phyloP scores from a whole-genome alignment of 345 rosid species.

The Citrus trifoliata region DNA sequence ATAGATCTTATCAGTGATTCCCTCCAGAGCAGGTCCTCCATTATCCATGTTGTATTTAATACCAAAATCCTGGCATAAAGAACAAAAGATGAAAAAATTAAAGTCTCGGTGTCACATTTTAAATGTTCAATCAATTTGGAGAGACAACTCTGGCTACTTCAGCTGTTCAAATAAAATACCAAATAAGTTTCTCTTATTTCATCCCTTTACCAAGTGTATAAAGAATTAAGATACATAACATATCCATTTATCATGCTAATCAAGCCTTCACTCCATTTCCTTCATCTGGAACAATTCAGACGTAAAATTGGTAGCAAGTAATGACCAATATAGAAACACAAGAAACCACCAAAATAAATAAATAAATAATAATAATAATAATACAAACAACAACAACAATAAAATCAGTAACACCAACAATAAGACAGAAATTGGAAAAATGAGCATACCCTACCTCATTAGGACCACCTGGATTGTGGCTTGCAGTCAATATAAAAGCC shows the following conservation, averaged over 20 bases:
- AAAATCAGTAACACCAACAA: not conserved
- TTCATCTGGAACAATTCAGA: not conserved
- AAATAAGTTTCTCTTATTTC: slow-evolving; percentile 1
- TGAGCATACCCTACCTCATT: slow-evolving; percentile 53
- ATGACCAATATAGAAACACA: not conserved
- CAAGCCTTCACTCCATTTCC: not conserved
- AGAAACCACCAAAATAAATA: not conserved
- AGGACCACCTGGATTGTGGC: slow-evolving; percentile 99
- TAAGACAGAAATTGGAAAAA: not conserved
- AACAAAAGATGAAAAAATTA: not conserved
- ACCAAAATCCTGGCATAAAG: slow-evolving; percentile 78
- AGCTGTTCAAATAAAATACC: not conserved
- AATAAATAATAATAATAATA: too few relatives aligned
- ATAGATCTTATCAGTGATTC: slow-evolving; percentile 87
- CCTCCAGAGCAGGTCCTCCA: slow-evolving; percentile 99
- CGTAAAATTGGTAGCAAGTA: not conserved
- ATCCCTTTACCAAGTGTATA: not conserved
- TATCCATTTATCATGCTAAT: not conserved
- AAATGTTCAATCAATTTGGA: not conserved
- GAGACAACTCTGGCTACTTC: not conserved
- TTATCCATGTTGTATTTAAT: slow-evolving; percentile 99
- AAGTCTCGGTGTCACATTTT: not conserved
- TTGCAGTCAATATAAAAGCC: slow-evolving; percentile 95
- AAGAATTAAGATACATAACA: not conserved
- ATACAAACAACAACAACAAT: not conserved